Conservation (phyloP, 345 rosid genomes). For the Aquilaria malaccensis region DNA sequence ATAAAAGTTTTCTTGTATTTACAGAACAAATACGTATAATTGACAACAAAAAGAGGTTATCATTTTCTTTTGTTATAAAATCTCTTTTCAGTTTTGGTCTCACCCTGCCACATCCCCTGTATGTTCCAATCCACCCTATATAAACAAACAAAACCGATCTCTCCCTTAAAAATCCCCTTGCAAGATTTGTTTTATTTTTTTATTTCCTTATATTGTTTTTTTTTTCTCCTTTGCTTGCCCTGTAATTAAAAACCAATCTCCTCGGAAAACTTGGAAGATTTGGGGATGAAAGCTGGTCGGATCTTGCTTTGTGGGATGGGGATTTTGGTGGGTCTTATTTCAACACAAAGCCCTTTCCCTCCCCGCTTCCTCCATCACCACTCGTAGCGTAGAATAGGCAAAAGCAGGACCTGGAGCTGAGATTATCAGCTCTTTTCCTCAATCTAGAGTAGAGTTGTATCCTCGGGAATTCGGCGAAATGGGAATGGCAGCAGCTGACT, state of each 20-base stretch:
- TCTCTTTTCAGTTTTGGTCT: too few relatives aligned
- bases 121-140: not conserved
- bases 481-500: conserved; percentile 50
- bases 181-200: conserved; percentile 25
- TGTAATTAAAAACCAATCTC: conserved; percentile 38
- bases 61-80: too few relatives aligned
- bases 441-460: conserved; percentile 16
- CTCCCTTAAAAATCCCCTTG: conserved; percentile 23
- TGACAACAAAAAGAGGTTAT: too few relatives aligned
- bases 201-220: conserved; percentile 7
- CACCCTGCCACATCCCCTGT: not conserved
- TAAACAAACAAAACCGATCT: conserved; percentile 1
- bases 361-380: not conserved
- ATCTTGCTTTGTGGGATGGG: conserved; percentile 41
- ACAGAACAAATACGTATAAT: too few relatives aligned
- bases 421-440: not conserved
- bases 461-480: conserved; percentile 18
- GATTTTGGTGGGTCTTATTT: conserved; percentile 31
- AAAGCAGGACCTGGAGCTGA: not conserved
- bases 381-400: too few relatives aligned
- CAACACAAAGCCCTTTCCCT: conserved; percentile 6
- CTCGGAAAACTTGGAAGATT: conserved; percentile 33
- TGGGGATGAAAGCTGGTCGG: conserved; percentile 43
- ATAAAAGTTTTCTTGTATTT: too few relatives aligned
- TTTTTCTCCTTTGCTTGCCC: conserved; percentile 34